These are phyloP conservation scores for Plectosphaerella sp. DNA, from an alignment of 2,329 filamentous ascomycete genomes.

Conservation along the genomic window DNA sequence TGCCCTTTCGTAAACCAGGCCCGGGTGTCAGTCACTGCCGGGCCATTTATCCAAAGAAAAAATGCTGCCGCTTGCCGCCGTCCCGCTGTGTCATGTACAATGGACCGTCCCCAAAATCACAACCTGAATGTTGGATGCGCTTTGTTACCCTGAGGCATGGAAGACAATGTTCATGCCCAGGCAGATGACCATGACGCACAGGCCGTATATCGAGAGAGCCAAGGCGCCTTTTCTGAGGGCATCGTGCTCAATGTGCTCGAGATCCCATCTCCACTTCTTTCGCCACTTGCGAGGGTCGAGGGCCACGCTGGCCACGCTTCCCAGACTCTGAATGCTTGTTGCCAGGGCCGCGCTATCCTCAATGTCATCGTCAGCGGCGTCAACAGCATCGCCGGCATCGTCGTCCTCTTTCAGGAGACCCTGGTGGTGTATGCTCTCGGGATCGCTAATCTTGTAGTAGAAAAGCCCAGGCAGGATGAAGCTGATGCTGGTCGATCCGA, in stretches of 20 bases:
- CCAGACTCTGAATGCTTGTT: constrained; percentile 40
- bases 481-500: constrained; percentile 90
- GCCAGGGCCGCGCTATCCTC: constrained; percentile 39
- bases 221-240: constrained; percentile 69
- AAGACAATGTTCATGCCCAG: constrained; percentile 83
- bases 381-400: constrained; percentile 58
- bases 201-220: constrained; percentile 74
- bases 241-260: constrained; percentile 60
- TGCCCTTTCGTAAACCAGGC: background rate
- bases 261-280: constrained; percentile 54
- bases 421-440: constrained; percentile 82
- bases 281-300: constrained; percentile 40
- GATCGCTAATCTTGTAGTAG: constrained; percentile 96
- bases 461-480: constrained; percentile 96
- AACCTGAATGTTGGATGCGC: background rate
- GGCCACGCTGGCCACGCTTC: constrained; percentile 32
- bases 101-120: background rate
- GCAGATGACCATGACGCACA: constrained; percentile 86
- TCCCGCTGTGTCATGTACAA: background rate
- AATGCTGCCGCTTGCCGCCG: background rate
- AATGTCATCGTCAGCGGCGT: constrained; percentile 41
- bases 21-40: background rate
- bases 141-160: constrained; percentile 52
- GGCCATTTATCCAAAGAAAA: background rate
- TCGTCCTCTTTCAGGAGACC: constrained; percentile 88